Percentiles rank a stretch among this genome's conserved stretches.
These are phyloP conservation scores for Sporisorium reilianum DNA, from an alignment of 1,284 basidiomycete species.

Conservation along the genomic window DNA sequence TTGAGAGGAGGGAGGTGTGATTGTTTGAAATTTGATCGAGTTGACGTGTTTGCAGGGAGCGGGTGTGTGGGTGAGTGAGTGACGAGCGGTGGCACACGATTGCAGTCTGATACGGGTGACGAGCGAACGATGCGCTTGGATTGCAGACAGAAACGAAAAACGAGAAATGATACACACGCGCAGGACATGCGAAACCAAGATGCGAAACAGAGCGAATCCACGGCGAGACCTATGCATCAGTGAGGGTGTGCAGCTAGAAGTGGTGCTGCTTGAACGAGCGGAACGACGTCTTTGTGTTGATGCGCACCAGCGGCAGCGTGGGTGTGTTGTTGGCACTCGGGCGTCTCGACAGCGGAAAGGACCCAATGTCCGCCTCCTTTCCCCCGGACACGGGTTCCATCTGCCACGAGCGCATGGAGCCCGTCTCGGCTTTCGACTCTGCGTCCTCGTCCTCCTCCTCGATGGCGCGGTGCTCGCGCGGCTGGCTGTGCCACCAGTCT, in stretches of 20 bases:
- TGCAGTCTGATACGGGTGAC: too few relatives aligned
- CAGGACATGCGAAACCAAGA: neutral
- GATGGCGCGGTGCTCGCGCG: neutral
- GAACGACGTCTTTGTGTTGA: neutral
- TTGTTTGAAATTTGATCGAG: neutral
- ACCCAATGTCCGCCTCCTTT: too few relatives aligned
- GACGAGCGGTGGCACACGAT: neutral
- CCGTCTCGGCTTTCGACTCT: neutral
- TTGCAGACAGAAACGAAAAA: neutral
- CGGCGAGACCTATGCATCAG: too few relatives aligned
- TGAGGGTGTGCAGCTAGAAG: too few relatives aligned
- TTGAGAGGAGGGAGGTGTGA: neutral
- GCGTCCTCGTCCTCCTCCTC: neutral
- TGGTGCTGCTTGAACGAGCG: slow-evolving; percentile 1
- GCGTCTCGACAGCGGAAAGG: neutral
- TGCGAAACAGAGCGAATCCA: neutral
- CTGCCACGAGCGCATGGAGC: neutral
- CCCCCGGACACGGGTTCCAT: too few relatives aligned
- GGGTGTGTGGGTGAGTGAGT: neutral
- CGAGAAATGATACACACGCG: neutral
- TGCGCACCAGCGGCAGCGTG: neutral
- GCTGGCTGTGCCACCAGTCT: neutral
- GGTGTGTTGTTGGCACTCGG: neutral
- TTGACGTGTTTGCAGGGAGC: neutral
- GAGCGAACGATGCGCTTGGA: neutral